Evolutionary conservation across 345 rosid species (phyloP), one percentile per base, ranked within the genome.

Genomic region (Sapria himalayana): DNA sequence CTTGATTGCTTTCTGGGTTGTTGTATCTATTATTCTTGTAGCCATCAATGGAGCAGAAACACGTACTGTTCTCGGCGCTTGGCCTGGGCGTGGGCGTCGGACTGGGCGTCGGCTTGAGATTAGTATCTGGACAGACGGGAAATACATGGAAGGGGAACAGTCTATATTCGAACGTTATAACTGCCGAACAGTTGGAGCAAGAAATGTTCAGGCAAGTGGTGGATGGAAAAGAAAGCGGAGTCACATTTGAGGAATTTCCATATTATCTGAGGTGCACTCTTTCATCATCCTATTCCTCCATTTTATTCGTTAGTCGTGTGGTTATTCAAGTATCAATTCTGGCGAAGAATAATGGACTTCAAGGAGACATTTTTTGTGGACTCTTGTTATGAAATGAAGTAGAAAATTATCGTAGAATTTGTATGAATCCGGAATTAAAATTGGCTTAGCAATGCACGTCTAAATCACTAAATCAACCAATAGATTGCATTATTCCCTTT

Each of bases 41-140:
- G n/a, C n/a, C n/a, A n/a, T n/a, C n/a, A n/a, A 71, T 71, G 91
- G 91, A 74, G 29, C 72, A 71, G 59, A 78, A 66, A 21, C 46
- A 57, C 22, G 33, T 62, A 41, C 16, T 74, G 46, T 43, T 69
- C 49, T 78, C 79, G 9, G 79, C 82, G 24, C 51, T 71, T 59
- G 43, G 78, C 19, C 76, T 70, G 1, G 89, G 86, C 7, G 74
- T 69, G 0, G 79, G 78, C 5, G 71, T 72, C 1, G 80, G 85
- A 13, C 52, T 67, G 34, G 78, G 86, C 39, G 43, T 71, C 2
- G 65, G 76, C 19, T 41, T 73, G 50, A n/a, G n/a, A n/a, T n/a
- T n/a, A n/a, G 78, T 74, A 7, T 73, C 81, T 9, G 65, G 77
- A 13, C 70, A 73, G 42, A 46, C 65, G 21, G 51, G 58, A 52